phyloP scores from a whole-genome alignment of 768 basidiomycete species.

The Lyophyllum shimeji region DNA sequence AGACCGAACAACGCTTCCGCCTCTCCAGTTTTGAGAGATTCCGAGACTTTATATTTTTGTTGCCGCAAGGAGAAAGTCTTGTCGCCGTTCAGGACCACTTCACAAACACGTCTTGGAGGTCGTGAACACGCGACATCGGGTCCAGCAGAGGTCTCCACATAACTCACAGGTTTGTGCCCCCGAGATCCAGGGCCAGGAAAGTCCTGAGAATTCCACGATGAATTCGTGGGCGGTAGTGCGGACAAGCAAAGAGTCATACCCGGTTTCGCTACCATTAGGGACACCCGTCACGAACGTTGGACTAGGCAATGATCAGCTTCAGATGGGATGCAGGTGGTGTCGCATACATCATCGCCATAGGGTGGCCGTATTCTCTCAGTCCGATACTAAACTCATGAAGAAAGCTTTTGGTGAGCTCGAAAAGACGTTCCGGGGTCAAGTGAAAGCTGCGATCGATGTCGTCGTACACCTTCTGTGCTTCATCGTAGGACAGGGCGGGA shows the following conservation, averaged over 20 bases:
- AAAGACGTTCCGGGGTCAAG: conserved; percentile 58
- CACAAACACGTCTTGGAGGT: conserved; percentile 80
- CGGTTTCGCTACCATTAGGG: conserved; percentile 91
- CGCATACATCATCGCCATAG: conserved; percentile 93
- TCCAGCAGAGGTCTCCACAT: not conserved
- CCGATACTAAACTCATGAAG: conserved; percentile 78
- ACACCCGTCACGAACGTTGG: conserved; percentile 96
- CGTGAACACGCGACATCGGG: conserved; percentile 10
- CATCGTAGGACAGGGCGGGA: conserved; percentile 39
- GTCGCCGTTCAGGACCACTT: conserved; percentile 88
- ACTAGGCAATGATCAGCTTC: conserved; percentile 36
- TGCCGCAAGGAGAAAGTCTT: conserved; percentile 88
- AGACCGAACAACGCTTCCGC: conserved; percentile 84
- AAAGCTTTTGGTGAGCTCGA: conserved; percentile 75
- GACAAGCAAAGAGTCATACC: conserved; percentile 47
- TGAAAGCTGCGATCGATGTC: conserved; percentile 74
- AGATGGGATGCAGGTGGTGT: not conserved
- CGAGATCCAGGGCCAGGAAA: conserved; percentile 94
- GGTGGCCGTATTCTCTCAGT: conserved; percentile 66
- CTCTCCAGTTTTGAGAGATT: conserved; percentile 90
- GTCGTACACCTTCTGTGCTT: conserved; percentile 53
- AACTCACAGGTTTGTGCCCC: conserved; percentile 94
- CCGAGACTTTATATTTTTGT: conserved; percentile 96
- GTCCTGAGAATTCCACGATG: conserved; percentile 50
- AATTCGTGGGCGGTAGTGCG: not conserved